These are phyloP conservation scores for Starmerella riodocensis DNA, from an alignment of 805 yeast genomes.

Conservation along the genomic window DNA sequence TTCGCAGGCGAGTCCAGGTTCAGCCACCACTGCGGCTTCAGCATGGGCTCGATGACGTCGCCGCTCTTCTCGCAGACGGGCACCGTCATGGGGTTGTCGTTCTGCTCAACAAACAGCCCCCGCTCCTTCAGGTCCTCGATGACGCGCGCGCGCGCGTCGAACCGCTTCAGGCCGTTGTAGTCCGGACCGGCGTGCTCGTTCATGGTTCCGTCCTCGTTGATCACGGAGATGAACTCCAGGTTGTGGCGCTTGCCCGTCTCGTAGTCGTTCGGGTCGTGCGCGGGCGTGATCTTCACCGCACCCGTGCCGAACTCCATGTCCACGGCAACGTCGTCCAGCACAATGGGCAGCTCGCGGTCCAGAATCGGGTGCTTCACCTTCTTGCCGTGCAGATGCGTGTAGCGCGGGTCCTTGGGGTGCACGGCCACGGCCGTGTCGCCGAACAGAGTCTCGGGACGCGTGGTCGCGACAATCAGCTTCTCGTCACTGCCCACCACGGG, in stretches of 20 bases:
- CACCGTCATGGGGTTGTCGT: conserved; percentile 90
- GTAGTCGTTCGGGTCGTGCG: conserved; percentile 96
- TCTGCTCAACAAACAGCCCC: conserved; percentile 69
- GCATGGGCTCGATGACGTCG: conserved; percentile 87
- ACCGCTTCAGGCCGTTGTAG: conserved; percentile 82
- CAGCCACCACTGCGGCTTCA: conserved; percentile 99
- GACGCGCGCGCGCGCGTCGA: conserved; percentile 80
- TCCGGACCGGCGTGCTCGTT: conserved; percentile 82
- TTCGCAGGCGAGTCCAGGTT: conserved; percentile 77
- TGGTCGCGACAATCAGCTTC: conserved; percentile 82
- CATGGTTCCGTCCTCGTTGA: conserved; percentile 82
- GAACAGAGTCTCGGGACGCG: conserved; percentile 96
- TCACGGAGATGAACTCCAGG: conserved; percentile 75
- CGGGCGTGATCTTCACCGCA: conserved; percentile 98
- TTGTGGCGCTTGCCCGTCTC: conserved; percentile 87
- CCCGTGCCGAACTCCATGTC: conserved; percentile 99
- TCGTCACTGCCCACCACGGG: conserved; percentile 77
- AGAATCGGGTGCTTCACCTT: conserved; percentile 81
- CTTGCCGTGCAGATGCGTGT: conserved; percentile 89
- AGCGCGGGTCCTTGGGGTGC: conserved; percentile 88
- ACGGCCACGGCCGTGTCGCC: conserved; percentile 98
- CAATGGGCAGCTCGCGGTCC: conserved; percentile 72
- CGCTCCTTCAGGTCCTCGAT: conserved; percentile 62
- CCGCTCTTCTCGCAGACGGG: conserved; percentile 95
- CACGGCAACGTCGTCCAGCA: conserved; percentile 84